Evolutionary conservation across 139 green algal species (phyloP).

Genomic region (Pycnococcus provasolii): DNA sequence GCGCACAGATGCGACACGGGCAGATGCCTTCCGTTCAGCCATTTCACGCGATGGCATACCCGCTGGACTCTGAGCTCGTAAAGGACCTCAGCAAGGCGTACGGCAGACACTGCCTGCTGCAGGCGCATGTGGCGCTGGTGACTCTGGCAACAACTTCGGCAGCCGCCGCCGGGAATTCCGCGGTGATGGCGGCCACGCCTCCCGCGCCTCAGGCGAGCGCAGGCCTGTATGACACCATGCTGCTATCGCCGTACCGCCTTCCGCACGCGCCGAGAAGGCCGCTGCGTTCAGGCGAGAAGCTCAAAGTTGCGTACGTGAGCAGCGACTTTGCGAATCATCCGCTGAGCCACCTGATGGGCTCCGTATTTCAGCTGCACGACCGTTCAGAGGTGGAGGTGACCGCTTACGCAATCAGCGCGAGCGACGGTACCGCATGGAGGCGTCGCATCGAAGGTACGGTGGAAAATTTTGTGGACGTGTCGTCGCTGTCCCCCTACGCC

Average conservation of each 20-base stretch:
- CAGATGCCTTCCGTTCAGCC: slow-evolving; percentile 67
- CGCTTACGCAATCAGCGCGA: slow-evolving; percentile 70
- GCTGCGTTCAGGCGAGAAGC: background rate
- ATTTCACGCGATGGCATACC: slow-evolving; percentile 88
- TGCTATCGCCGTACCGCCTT: slow-evolving; percentile 44
- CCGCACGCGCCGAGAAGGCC: background rate
- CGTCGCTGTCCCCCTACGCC: slow-evolving; percentile 15
- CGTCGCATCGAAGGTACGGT: slow-evolving; percentile 55
- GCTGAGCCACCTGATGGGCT: slow-evolving; percentile 78
- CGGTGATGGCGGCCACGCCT: no score
- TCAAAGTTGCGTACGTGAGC: slow-evolving; percentile 57
- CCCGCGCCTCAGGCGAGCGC: no score
- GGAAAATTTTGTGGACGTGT: slow-evolving; percentile 73
- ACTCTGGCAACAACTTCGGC: no score
- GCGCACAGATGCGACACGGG: slow-evolving; percentile 43
- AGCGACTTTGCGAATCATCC: slow-evolving; percentile 88
- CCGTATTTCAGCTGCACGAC: slow-evolving; percentile 78
- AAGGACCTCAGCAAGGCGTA: slow-evolving; percentile 23
- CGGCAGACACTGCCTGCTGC: slow-evolving; percentile 37
- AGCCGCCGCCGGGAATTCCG: no score
- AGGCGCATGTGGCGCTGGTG: slow-evolving; percentile 8
- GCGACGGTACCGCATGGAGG: slow-evolving; percentile 63
- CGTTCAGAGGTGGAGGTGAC: slow-evolving; percentile 45
- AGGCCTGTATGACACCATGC: slow-evolving; percentile 24
- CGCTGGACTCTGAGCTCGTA: slow-evolving; percentile 57